Evolutionary conservation across 805 yeast species (phyloP), one percentile per base, ranked within the genome.

Genomic region (Ogataea nonfermentans): DNA sequence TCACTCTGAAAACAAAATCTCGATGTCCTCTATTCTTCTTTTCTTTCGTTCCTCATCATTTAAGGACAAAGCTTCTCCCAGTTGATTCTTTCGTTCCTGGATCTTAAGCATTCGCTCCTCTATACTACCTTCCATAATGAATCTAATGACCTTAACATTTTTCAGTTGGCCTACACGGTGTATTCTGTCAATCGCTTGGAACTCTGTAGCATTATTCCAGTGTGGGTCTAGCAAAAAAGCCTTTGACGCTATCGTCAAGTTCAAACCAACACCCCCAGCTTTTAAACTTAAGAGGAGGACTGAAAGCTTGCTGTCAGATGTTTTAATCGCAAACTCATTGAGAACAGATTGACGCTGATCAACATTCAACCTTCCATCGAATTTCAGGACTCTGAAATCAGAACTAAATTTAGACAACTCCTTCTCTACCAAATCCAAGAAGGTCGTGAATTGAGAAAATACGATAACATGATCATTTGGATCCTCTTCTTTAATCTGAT

Each of bases 181-280:
- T 12, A 91, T 74, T 52, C 98, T 62, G 62, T 89, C 96, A 44
- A 89, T 85, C 0, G 96, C 96, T 59, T 88, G 96, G 35, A 85
- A 87, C 53, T 88, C 96, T 38, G 83, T 78, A 34, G 95, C 86
- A 32, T 87, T 95, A 22, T 93, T 85, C 97, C 97, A 90, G 93
- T 96, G 90, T 0, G 97, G 96, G 55, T 90, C 97, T 87, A 91
- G 83, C 76, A 90, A 72, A 51, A 80, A 88, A 2, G 95, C 97
- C 24, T 76, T 72, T 0, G 86, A 82, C 0, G 97, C 95, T 35
- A 81, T 78, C 0, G 95, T 90, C 44, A 90, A 66, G 55, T 90
- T 90, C 46, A 90, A 68, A 0, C 97, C 97, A 9, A 89, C 96
- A 6, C 97, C 97, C 16, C 97, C 97, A 0, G 96, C 95, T 59